Base-by-base conservation (phyloP, 345 rosid species). In the Excoecaria cochinchinensis region DNA sequence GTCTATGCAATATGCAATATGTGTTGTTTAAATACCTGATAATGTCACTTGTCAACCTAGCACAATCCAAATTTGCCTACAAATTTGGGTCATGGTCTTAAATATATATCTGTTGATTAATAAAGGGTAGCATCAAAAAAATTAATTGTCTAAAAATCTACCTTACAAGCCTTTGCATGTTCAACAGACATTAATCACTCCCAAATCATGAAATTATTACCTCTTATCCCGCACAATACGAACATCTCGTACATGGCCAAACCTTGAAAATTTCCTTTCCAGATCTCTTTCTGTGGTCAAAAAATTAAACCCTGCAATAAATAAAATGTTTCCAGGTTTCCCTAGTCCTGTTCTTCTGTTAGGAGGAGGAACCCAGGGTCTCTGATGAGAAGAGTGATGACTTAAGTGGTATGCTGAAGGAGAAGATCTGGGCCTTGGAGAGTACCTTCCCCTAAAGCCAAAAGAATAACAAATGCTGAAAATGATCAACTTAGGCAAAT, bases 301-400 rank as follows among this genome's bases (percentile, higher is more conserved):
- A 65, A 77, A 74, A 51, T 64, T 74, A 74, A 81, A 74, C 25
- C 76, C 79, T 57, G 76, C 76, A 64, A 81, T 65, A 59, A 77
- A 77, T 52, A 78, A 67, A 78, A 48, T 74, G 40, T 77, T 77
- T 40, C 81, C 76, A 44, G 71, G 81, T 53, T 81, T 70, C 55
- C 76, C 84, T 9, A 77, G 21, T 70, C 84, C 78, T 64, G 78
- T 77, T 65, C 51, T 65, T 58, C 74, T 40, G 17, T 65, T 70
- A 14, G 76, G 84, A 74, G 81, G 76, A 64, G 81, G 84, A 57
- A 66, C 79, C 84, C 81, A 77, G 9, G 81, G 75, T 70, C 70
- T 81, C 12, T 66, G 31, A 19, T 36, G 56, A 24, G 81, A 70
- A 73, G 81, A 74, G 16, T 44, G 58, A 60, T 7, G 74, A 31